Percentiles rank a stretch among this genome's conserved stretches.
These are phyloP conservation scores for Dalbergia cultrata DNA, from an alignment of 306 rosid genomes.

Conservation along the genomic window DNA sequence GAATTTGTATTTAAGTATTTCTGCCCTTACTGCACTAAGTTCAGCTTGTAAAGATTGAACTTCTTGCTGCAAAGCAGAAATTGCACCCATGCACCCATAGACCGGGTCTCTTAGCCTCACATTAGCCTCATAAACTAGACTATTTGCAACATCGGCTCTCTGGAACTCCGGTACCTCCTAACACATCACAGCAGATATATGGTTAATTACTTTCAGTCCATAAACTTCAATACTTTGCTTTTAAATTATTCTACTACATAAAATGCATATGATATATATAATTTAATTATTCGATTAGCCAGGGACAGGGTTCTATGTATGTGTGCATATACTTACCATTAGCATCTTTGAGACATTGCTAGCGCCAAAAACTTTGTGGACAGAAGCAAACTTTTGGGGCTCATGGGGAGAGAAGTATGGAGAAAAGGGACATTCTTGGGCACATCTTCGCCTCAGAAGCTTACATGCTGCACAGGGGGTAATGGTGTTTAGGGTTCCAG, in stretches of 20 bases:
- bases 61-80: constrained; percentile 91
- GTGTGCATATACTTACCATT: constrained; percentile 56
- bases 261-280: not conserved
- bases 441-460: constrained; percentile 90
- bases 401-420: constrained; percentile 98
- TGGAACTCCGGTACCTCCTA: constrained; percentile 90
- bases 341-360: constrained; percentile 99
- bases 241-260: not conserved
- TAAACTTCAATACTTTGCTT: not conserved
- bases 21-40: constrained; percentile 77
- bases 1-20: constrained; percentile 83
- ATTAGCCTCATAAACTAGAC: constrained; percentile 95
- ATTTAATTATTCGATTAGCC: not conserved
- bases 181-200: not conserved
- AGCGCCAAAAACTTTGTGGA: constrained; percentile 96
- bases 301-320: not conserved
- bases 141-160: constrained; percentile 93
- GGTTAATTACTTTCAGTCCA: not conserved
- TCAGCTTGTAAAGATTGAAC: constrained; percentile 88
- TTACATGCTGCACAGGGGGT: constrained; percentile 99
- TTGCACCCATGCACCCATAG: constrained; percentile 99
- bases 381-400: constrained; percentile 96
- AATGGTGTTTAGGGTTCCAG: constrained; percentile 88
- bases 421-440: constrained; percentile 96
- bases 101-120: constrained; percentile 98